Conservation (phyloP, 345 rosid genomes). For the Pelargonium nanum region DNA sequence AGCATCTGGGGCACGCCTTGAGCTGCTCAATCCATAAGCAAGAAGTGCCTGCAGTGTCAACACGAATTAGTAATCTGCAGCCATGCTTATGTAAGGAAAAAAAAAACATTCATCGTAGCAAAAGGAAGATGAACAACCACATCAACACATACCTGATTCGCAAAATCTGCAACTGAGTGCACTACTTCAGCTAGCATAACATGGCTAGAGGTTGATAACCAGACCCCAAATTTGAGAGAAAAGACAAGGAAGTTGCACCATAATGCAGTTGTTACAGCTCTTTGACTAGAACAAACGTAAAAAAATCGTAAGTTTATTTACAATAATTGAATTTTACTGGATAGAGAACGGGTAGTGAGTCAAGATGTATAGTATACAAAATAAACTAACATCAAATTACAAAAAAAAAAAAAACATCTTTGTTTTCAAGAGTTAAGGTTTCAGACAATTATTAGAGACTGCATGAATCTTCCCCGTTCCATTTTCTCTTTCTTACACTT, state of each 20-base stretch:
- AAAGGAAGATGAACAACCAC: not conserved
- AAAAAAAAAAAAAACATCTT: too few species aligned
- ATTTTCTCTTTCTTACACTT: not conserved
- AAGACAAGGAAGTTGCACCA: slow-evolving; percentile 98
- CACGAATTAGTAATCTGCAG: slow-evolving; percentile 20
- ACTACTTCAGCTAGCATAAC: slow-evolving; percentile 93
- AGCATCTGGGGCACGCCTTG: slow-evolving; percentile 98
- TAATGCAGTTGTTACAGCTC: slow-evolving; percentile 93
- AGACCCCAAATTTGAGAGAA: slow-evolving; percentile 90
- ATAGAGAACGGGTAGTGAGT: not conserved
- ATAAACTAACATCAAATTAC: too few species aligned
- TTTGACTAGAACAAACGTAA: slow-evolving; percentile 45
- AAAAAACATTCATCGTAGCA: not conserved
- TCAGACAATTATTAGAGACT: too few species aligned
- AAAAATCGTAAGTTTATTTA: slow-evolving; percentile 8
- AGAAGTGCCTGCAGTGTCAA: slow-evolving; percentile 69
- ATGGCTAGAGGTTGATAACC: slow-evolving; percentile 87
- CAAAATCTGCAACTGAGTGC: slow-evolving; percentile 91
- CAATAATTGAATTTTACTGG: not conserved
- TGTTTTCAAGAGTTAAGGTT: too few species aligned
- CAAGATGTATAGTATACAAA: too few species aligned
- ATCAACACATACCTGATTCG: slow-evolving; percentile 68
- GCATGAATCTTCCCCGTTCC: not conserved
- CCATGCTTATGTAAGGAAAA: not conserved
- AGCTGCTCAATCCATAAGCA: slow-evolving; percentile 93